Base-by-base conservation (phyloP, 257 asterid species). In the Solanum lycopersicoides region DNA sequence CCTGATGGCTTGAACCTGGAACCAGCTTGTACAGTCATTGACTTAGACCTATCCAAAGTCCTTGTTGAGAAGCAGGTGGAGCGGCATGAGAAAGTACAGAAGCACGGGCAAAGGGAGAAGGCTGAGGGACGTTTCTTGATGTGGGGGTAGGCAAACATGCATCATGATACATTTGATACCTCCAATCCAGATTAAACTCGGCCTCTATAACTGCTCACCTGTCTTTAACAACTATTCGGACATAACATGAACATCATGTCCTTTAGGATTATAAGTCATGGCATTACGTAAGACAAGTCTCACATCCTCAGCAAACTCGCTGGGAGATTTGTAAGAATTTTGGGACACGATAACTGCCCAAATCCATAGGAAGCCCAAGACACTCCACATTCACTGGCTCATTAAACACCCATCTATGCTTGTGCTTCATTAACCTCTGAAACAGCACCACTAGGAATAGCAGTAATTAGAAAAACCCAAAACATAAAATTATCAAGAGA, bases 241-340 rank as follows among this genome's bases (percentile, higher is more conserved):
- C 90, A 88, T 88, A 63, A 88, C 56, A 66, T 85, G 88, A 69
- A 88, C 88, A 85, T 77, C 90, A 53, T 88, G 90, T 28, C 90
- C 90, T 66, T 85, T 65, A 13, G 90, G 90, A 86, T 88, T 88
- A 76, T 88, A 88, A 16, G 88, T 88, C 88, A 84, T 88, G 80
- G 86, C 87, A 72, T 72, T 83, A 53, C 11, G 34, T 56, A 87
- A 83, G 42, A 87, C 87, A 37, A 87, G 89, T 44, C 89, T 83
- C n/a, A 87, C 89, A 72, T 87, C 87, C 28, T 87, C 39, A 28
- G 30, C 30, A 28, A 28, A 28, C 30, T 87, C 87, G 60, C 18
- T 23, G 30, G 89, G 89, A 71, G 87, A 83, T 56, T 85, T 85
- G 68, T 85, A 85, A 66, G 25, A 39, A 42, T 85, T 85, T 60